Base-by-base conservation (phyloP, 148 eudicot species). In the Silene uniflora region DNA sequence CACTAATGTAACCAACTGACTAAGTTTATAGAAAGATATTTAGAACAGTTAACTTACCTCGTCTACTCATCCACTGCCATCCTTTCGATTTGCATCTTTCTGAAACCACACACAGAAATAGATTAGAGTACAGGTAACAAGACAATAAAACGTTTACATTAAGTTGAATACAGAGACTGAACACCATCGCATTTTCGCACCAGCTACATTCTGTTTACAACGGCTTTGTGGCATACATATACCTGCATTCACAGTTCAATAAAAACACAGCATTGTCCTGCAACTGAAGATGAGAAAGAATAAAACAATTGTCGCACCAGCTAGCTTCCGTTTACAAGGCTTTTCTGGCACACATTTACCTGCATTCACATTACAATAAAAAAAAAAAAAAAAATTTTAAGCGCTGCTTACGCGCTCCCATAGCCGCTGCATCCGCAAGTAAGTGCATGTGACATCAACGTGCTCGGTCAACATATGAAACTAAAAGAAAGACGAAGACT, bases 41-140 rank as follows among this genome's bases (percentile, higher is more conserved):
- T 2, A 27, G 0, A 27, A 55, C 46, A 7, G 27, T 18, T 8
- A 13, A 3, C 14, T 25, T 55, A 72, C 62, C 74, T 70, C 73
- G 14, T 16, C 54, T 22, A 65, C 68, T 18, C 23, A 61, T 29
- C 7, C 46, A 4, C 23, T 58, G 58, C 17, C 44, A 39, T 39
- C 67, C 11, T 23, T 59, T 44, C 17, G 3, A 22, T 12, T 67
- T 3, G 60, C 25, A 32, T 69, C n/a, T 24, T 60, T 69, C 73
- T 76, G 74, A 25, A 76, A 47, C 60, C 10, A 46, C 68, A 58
- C 24, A 14, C 25, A 76, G n/a, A n/a, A n/a, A n/a, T n/a, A n/a
- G 47, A 69, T 54, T 42, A 76, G 74, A 69, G 29, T 22, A 46
- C 11, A 60, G 60, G 46, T 58, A 69, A 44, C 69, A 56, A 39